Conservation (phyloP, 768 basidiomycete species). For the Naganishia kalamii region DNA sequence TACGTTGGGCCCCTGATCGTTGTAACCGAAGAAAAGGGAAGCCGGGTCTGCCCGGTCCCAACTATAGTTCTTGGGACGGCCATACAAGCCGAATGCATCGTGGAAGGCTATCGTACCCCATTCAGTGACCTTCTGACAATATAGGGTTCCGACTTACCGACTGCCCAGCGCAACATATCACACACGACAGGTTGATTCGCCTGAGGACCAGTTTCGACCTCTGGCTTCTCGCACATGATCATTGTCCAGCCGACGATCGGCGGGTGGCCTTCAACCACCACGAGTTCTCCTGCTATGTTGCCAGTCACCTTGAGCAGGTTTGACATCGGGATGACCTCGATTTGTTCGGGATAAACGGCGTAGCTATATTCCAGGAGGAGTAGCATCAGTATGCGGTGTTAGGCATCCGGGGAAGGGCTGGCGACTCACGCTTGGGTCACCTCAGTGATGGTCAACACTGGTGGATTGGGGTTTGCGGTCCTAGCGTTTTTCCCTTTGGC, state of each 20-base stretch:
- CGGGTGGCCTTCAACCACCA: slow-evolving; percentile 62
- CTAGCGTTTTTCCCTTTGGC: slow-evolving; percentile 66
- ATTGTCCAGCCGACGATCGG: slow-evolving; percentile 65
- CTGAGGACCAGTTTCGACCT: slow-evolving; percentile 22
- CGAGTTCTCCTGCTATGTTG: slow-evolving; percentile 67
- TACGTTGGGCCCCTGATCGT: slow-evolving; percentile 78
- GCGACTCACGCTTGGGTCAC: slow-evolving; percentile 65
- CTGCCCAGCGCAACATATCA: slow-evolving; percentile 86
- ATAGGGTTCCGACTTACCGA: slow-evolving; percentile 55
- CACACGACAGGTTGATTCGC: slow-evolving; percentile 59
- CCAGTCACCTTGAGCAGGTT: slow-evolving; percentile 91
- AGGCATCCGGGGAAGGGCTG: not conserved
- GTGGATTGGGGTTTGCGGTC: slow-evolving; percentile 31
- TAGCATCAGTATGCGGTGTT: not conserved
- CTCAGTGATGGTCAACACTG: slow-evolving; percentile 62
- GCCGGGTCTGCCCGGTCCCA: slow-evolving; percentile 79
- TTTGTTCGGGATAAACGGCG: slow-evolving; percentile 92
- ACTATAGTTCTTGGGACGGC: slow-evolving; percentile 73
- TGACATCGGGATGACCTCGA: slow-evolving; percentile 78
- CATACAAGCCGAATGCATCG: slow-evolving; percentile 81
- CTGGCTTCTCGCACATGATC: slow-evolving; percentile 69
- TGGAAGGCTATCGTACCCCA: slow-evolving; percentile 58
- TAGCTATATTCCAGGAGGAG: slow-evolving; percentile 41
- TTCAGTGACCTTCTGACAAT: not conserved
- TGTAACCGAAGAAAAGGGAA: slow-evolving; percentile 91